Percentiles rank a stretch among this genome's conserved stretches.
Evolutionary conservation across 2,329 filamentous ascomycete species (phyloP).

Genomic region (Monilinia fructicola): DNA sequence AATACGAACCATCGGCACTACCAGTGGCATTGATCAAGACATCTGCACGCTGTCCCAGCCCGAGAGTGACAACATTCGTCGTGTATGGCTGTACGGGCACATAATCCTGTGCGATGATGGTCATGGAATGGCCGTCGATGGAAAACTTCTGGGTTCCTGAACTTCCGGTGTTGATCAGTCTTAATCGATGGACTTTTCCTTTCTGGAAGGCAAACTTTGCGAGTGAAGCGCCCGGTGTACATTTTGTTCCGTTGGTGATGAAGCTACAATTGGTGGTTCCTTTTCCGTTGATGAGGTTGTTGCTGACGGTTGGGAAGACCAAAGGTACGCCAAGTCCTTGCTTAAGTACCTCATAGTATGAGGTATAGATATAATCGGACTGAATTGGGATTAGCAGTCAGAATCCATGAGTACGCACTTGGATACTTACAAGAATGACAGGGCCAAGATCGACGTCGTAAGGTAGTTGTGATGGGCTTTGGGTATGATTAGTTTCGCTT

Average conservation of each 20-base stretch:
- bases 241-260: not conserved
- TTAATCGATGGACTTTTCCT: slow-evolving; percentile 46
- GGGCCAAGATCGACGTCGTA: slow-evolving; percentile 62
- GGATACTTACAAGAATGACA: slow-evolving; percentile 38
- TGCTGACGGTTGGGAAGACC: slow-evolving; percentile 20
- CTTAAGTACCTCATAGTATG: not conserved
- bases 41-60: slow-evolving; percentile 50
- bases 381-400: not conserved
- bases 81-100: slow-evolving; percentile 56
- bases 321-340: not conserved
- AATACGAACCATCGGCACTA: slow-evolving; percentile 49
- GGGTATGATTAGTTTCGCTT: not conserved
- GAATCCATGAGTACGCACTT: not conserved
- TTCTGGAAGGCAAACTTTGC: slow-evolving; percentile 41
- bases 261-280: slow-evolving; percentile 22
- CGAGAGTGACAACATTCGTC: slow-evolving; percentile 47
- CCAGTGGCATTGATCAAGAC: slow-evolving; percentile 50
- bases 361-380: not conserved
- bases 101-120: slow-evolving; percentile 56
- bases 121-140: slow-evolving; percentile 56
- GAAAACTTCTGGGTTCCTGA: slow-evolving; percentile 41
- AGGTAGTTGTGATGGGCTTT: slow-evolving; percentile 51
- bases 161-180: slow-evolving; percentile 49
- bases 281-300: slow-evolving; percentile 33
- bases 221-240: slow-evolving; percentile 25